Base-by-base conservation (phyloP, 2,329 filamentous ascomycete genomes). In the Chaetomium strumarium region DNA sequence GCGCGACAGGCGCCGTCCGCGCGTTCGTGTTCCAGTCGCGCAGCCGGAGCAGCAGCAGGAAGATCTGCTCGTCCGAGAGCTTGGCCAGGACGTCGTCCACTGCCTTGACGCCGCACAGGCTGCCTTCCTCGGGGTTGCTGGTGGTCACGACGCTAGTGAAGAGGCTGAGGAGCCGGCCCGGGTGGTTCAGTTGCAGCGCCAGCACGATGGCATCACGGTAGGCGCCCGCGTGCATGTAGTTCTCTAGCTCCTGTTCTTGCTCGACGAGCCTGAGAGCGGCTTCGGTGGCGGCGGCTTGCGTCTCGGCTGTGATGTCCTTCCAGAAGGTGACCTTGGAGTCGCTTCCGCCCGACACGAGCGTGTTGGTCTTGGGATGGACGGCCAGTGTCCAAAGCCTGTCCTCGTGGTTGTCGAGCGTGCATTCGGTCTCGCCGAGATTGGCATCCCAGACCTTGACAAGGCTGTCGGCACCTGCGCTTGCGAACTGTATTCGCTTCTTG, bases 11-110 rank as follows among this genome's bases (percentile, higher is more conserved):
- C 1, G 90, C 85, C 3, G 90, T 95, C 56, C 89, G 80, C 0
- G 90, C 90, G 62, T 97, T 97, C 5, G 93, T 95, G 67, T 99
- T 99, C 93, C 93, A 99, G 71, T 99, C 93, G 42, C 95, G 80
- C 41, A 96, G 71, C 53, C 93, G 79, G 36, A 92, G 75, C 0
- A 99, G 78, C 13, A 99, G 78, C 7, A 83, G 76, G 70, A 89
- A 95, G 13, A 99, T 79, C 67, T 97, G 92, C 61, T 92, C 86
- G 61, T 93, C 85, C 5, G 85, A 86, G 6, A 99, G 76, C 12
- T 74, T 80, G n/a, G 77, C 81, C 1, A 99, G 75, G 0, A 96
- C 91, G 47, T 90, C 80, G 62, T 97, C 93, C 9, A 97, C 92
- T 11, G 83, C 81, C 52, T 72, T 75, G 14, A 83, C 67, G 1